These are phyloP conservation scores for Hymenotorrendiella dingleyae DNA, from an alignment of 2,329 filamentous ascomycete genomes.

Conservation along the genomic window DNA sequence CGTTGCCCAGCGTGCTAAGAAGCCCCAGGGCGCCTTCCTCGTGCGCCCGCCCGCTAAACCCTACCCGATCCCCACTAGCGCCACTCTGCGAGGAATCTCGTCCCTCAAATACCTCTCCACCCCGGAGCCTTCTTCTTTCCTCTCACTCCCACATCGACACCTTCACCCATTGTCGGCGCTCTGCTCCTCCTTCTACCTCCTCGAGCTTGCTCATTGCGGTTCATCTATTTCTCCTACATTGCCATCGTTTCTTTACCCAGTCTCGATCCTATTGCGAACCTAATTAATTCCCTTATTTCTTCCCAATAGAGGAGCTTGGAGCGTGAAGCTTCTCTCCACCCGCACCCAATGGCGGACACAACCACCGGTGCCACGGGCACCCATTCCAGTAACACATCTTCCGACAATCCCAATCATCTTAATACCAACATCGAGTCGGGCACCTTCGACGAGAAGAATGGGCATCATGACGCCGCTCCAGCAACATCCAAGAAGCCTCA, in stretches of 20 bases:
- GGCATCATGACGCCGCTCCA: slow-evolving; percentile 31
- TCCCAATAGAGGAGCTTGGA: slow-evolving; percentile 7
- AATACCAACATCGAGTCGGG: slow-evolving; percentile 60
- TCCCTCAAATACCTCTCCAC: slow-evolving; percentile 2
- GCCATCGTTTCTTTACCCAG: slow-evolving; percentile 9
- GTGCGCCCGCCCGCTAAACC: neutral
- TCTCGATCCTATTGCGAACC: slow-evolving; percentile 2
- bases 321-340: slow-evolving; percentile 15
- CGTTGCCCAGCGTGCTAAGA: neutral
- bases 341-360: slow-evolving; percentile 21
- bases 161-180: slow-evolving; percentile 6
- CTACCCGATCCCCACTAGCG: neutral
- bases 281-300: slow-evolving; percentile 5
- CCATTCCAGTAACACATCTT: slow-evolving; percentile 12
- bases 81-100: neutral
- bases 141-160: slow-evolving; percentile 5
- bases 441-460: slow-evolving; percentile 57
- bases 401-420: slow-evolving; percentile 33
- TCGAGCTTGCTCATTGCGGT: slow-evolving; percentile 3
- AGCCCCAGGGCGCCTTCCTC: neutral
- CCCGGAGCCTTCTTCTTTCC: neutral
- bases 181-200: slow-evolving; percentile 4
- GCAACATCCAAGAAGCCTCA: slow-evolving; percentile 19
- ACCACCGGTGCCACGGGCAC: slow-evolving; percentile 15
- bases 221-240: slow-evolving; percentile 5